A percentile compares a stretch with the other conserved stretches of the same genome.
Evolutionary conservation across 1,284 basidiomycete genomes (phyloP).

Genomic region (Apiotrichum laibachii): DNA sequence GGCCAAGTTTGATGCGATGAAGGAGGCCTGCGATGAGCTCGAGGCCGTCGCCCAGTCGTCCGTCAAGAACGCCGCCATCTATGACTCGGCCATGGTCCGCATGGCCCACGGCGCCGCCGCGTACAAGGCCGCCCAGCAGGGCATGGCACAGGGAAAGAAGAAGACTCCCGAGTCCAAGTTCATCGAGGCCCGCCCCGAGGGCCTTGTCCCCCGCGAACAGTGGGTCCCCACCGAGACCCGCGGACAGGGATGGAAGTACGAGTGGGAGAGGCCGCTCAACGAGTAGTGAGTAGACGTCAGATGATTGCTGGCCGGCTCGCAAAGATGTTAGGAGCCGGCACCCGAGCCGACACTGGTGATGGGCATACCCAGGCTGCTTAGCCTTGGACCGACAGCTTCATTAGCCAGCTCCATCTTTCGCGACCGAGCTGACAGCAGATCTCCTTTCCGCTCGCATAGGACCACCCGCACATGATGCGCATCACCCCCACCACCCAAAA

Average conservation of each 20-base stretch:
- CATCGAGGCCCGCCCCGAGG: conserved; percentile 71
- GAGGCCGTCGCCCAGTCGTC: conserved; percentile 40
- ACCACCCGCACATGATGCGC: too few relatives aligned
- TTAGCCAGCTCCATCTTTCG: too few relatives aligned
- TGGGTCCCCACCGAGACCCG: conserved; percentile 50
- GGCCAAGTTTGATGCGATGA: conserved; percentile 74
- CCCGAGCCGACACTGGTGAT: background rate
- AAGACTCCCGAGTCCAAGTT: conserved; percentile 64
- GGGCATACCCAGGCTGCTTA: too few relatives aligned
- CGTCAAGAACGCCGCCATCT: conserved; percentile 51
- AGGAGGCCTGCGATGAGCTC: conserved; percentile 73
- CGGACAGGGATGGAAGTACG: conserved; percentile 49
- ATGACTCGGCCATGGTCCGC: conserved; percentile 68
- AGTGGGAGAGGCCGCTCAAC: conserved; percentile 40
- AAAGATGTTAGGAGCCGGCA: background rate
- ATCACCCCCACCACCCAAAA: background rate
- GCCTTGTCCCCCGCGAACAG: conserved; percentile 66
- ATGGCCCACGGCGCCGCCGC: conserved; percentile 55
- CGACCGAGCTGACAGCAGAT: background rate
- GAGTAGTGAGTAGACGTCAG: conserved; percentile 15
- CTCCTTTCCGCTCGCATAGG: background rate
- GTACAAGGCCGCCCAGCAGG: conserved; percentile 14
- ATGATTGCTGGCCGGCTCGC: background rate
- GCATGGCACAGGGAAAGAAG: conserved; percentile 57
- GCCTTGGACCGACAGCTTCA: too few relatives aligned